Conservation (phyloP, 202 grass and related monocot species). For the Saccharum hybrid region DNA sequence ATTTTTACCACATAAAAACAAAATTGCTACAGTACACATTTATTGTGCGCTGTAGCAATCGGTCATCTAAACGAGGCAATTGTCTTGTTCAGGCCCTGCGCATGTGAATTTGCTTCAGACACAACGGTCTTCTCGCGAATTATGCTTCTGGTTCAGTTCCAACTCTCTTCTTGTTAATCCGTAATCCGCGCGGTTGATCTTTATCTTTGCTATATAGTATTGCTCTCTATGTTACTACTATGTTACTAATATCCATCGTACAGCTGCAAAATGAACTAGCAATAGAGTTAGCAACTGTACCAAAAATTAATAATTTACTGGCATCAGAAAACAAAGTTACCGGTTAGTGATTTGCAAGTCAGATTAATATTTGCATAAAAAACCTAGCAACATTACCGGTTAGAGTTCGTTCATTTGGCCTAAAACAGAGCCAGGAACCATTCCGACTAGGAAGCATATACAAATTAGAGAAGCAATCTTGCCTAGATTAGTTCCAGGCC, state of each 20-base stretch:
- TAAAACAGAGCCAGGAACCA: too few relatives aligned
- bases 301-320: too few relatives aligned
- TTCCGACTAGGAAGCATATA: too few relatives aligned
- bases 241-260: neutral
- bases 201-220: neutral
- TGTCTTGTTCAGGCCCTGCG: neutral
- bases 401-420: constrained; percentile 7
- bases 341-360: neutral
- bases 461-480: too few relatives aligned
- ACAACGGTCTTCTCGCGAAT: neutral
- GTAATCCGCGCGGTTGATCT: neutral
- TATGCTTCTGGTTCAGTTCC: neutral
- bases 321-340: too few relatives aligned
- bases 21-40: too few relatives aligned
- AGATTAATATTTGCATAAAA: constrained; percentile 41
- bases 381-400: constrained; percentile 86
- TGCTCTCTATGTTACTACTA: neutral
- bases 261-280: too few relatives aligned
- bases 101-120: constrained; percentile 27
- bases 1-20: too few relatives aligned
- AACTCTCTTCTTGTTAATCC: neutral
- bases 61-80: neutral
- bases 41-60: too few relatives aligned
- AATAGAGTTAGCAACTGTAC: too few relatives aligned
- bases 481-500: too few relatives aligned